Conservation (phyloP, 2,329 filamentous ascomycete species). For the Hypomyces rosellus region DNA sequence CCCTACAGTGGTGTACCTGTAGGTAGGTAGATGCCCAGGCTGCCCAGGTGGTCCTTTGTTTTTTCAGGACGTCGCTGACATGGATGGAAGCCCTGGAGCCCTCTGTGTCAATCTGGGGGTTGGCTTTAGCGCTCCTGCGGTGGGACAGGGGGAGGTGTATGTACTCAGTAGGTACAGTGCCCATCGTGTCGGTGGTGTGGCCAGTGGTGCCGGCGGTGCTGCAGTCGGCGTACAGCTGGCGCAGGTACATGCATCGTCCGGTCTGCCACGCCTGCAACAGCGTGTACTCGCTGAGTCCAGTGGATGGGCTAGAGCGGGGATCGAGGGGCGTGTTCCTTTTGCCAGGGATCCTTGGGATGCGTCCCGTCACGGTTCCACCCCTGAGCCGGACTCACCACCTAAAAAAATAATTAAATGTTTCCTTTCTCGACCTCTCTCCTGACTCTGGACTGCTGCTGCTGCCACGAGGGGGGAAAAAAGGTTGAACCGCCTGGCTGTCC, state of each 20-base stretch:
- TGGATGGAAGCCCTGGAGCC: too few relatives aligned
- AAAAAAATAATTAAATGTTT: slow-evolving; percentile 17
- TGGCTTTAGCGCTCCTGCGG: slow-evolving; percentile 10
- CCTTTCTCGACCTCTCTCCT: slow-evolving; percentile 8
- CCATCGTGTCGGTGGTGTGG: background rate
- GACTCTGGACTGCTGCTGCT: background rate
- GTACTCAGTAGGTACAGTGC: background rate
- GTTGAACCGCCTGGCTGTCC: background rate
- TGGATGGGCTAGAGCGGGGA: background rate
- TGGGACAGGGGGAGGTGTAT: slow-evolving; percentile 1
- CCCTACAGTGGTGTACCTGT: too few relatives aligned
- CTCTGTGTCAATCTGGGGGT: slow-evolving; percentile 25
- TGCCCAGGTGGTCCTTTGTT: too few relatives aligned
- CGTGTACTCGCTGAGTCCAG: slow-evolving; percentile 1
- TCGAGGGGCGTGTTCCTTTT: background rate
- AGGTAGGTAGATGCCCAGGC: too few relatives aligned
- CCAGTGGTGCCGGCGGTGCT: slow-evolving; percentile 1
- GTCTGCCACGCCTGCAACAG: slow-evolving; percentile 7
- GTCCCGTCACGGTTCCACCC: slow-evolving; percentile 18
- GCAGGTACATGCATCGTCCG: slow-evolving; percentile 1
- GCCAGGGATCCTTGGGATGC: slow-evolving; percentile 1
- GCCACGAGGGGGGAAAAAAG: slow-evolving; percentile 8
- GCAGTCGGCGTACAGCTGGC: too few relatives aligned
- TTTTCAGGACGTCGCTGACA: slow-evolving; percentile 6
- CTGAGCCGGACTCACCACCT: slow-evolving; percentile 16